These are phyloP conservation scores for Fonsecaea multimorphosa DNA, from an alignment of 2,329 filamentous ascomycete genomes.

Conservation along the genomic window DNA sequence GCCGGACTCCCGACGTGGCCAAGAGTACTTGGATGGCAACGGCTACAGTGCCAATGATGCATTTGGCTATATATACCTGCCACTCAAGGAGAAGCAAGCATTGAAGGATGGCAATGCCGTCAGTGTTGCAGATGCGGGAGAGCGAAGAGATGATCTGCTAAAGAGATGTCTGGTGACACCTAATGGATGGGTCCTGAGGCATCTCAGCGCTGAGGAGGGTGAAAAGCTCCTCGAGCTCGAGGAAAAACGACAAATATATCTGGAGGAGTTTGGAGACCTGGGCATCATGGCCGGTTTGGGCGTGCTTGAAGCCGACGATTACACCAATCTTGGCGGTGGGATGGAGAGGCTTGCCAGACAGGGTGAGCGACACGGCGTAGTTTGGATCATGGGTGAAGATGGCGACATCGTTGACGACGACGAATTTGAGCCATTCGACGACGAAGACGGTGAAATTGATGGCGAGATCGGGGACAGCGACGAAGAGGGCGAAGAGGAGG, in stretches of 20 bases:
- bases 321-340: slow-evolving; percentile 53
- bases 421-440: slow-evolving; percentile 35
- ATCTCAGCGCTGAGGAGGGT: slow-evolving; percentile 54
- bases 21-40: slow-evolving; percentile 40
- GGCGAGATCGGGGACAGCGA: slow-evolving; percentile 33
- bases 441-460: slow-evolving; percentile 33
- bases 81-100: slow-evolving; percentile 51
- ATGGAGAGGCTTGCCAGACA: slow-evolving; percentile 53
- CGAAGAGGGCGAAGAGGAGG: slow-evolving; percentile 28
- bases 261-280: slow-evolving; percentile 48
- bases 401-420: slow-evolving; percentile 34
- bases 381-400: slow-evolving; percentile 48
- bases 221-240: slow-evolving; percentile 54
- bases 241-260: slow-evolving; percentile 46
- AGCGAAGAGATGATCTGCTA: slow-evolving; percentile 47
- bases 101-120: slow-evolving; percentile 51
- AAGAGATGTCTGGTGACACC: slow-evolving; percentile 54
- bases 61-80: slow-evolving; percentile 51
- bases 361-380: slow-evolving; percentile 53
- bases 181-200: slow-evolving; percentile 52
- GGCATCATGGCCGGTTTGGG: slow-evolving; percentile 40
- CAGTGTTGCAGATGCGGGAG: slow-evolving; percentile 44
- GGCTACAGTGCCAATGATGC: slow-evolving; percentile 41
- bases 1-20: slow-evolving; percentile 36
- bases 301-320: slow-evolving; percentile 47